Percentiles rank a stretch among this genome's conserved stretches.
Evolutionary conservation across 345 rosid genomes (phyloP).

Genomic region (Acer yangbiense): DNA sequence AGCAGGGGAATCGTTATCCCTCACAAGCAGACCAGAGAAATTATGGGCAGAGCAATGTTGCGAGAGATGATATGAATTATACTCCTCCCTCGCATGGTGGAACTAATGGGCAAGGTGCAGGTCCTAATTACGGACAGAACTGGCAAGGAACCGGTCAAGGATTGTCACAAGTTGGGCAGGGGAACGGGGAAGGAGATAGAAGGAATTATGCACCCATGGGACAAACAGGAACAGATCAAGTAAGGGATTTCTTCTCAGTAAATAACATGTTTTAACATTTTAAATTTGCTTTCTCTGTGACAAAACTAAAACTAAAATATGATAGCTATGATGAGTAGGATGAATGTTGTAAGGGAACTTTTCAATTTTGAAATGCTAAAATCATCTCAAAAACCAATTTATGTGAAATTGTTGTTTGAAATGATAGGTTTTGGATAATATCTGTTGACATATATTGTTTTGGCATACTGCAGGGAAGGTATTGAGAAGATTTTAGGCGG

Average conservation of each 20-base stretch:
- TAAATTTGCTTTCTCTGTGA: neutral
- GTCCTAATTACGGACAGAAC: conserved; percentile 32
- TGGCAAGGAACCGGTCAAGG: conserved; percentile 30
- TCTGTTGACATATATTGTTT: neutral
- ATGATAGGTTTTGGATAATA: neutral
- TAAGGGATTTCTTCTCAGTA: conserved; percentile 19
- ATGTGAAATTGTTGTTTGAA: neutral
- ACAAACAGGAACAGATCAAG: conserved; percentile 44
- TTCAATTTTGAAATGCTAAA: too few relatives aligned
- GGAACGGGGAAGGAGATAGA: conserved; percentile 45
- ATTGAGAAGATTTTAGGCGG: conserved; percentile 16
- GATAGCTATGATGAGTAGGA: neutral
- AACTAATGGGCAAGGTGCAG: conserved; percentile 36
- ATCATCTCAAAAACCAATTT: neutral
- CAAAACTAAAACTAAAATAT: neutral
- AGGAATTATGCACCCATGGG: conserved; percentile 40
- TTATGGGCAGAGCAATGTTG: conserved; percentile 24
- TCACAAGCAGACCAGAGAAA: conserved; percentile 32
- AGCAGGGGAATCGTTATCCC: conserved; percentile 42
- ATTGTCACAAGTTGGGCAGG: conserved; percentile 44
- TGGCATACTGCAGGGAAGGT: conserved; percentile 43
- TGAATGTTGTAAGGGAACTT: neutral
- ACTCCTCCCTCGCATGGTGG: conserved; percentile 33
- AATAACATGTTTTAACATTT: neutral
- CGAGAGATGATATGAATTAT: conserved; percentile 32